Evolutionary conservation across 164 flowering plant species (phyloP).

Genomic region (Liriodendron chinense): DNA sequence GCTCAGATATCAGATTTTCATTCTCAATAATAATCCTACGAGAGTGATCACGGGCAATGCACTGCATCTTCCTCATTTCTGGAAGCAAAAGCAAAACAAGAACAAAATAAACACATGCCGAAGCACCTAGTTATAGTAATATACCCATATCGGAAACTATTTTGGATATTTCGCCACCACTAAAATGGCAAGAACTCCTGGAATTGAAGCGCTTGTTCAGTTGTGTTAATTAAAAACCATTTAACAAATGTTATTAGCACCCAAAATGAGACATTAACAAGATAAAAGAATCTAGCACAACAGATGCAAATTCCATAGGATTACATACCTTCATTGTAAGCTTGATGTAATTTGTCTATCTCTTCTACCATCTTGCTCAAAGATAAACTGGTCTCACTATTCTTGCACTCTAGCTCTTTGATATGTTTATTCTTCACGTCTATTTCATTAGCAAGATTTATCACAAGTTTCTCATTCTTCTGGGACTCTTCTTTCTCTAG

Average conservation of each 20-base stretch:
- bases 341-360: slow-evolving; percentile 59
- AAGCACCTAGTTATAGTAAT: background rate
- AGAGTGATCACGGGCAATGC: slow-evolving; percentile 32
- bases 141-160: background rate
- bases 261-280: background rate
- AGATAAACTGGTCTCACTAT: slow-evolving; percentile 41
- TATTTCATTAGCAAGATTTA: slow-evolving; percentile 55
- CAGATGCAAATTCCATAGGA: background rate
- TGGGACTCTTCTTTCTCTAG: slow-evolving; percentile 71
- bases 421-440: slow-evolving; percentile 54
- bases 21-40: slow-evolving; percentile 44
- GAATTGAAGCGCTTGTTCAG: background rate
- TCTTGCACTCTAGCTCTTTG: slow-evolving; percentile 52
- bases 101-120: slow-evolving; percentile 4
- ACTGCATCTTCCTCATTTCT: slow-evolving; percentile 57
- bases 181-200: background rate
- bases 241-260: background rate
- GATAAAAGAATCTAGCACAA: background rate
- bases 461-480: slow-evolving; percentile 61
- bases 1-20: slow-evolving; percentile 27
- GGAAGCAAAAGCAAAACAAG: slow-evolving; percentile 12
- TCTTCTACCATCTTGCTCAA: slow-evolving; percentile 40
- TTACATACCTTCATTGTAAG: slow-evolving; percentile 63
- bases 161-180: background rate
- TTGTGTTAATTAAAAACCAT: background rate